Percentiles rank a stretch among this genome's conserved stretches.
Evolutionary conservation across 2,329 filamentous ascomycete species (phyloP).

Genomic region (Furcasterigmium furcatum): DNA sequence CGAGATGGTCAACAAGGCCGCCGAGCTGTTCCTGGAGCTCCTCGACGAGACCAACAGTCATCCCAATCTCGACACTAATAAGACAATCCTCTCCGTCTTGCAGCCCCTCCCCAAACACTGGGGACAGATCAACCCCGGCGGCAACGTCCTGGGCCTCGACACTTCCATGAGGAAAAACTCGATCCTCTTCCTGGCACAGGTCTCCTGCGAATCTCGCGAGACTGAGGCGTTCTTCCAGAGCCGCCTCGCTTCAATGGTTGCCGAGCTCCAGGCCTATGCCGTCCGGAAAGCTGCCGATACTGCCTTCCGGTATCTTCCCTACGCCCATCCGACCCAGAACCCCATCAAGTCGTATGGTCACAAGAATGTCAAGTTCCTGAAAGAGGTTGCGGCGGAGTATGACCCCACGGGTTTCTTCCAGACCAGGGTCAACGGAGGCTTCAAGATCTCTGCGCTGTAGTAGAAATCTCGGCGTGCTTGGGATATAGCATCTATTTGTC

Average conservation of each 20-base stretch:
- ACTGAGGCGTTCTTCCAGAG: slow-evolving; percentile 20
- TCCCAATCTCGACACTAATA: neutral
- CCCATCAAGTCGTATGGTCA: slow-evolving; percentile 25
- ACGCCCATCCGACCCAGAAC: slow-evolving; percentile 23
- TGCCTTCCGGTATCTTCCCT: slow-evolving; percentile 31
- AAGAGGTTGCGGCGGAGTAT: slow-evolving; percentile 23
- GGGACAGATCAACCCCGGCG: slow-evolving; percentile 4
- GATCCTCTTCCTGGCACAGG: neutral
- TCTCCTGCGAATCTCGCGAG: slow-evolving; percentile 18
- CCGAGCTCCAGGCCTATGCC: slow-evolving; percentile 19
- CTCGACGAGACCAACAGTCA: neutral
- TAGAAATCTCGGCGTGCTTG: no score
- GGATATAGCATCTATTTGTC: no score
- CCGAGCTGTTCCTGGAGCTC: slow-evolving; percentile 3
- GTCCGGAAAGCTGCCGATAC: slow-evolving; percentile 12
- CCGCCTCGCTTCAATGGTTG: slow-evolving; percentile 22
- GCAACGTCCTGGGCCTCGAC: slow-evolving; percentile 4
- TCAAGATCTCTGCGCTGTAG: slow-evolving; percentile 4
- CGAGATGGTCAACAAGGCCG: slow-evolving; percentile 5
- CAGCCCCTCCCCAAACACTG: slow-evolving; percentile 9
- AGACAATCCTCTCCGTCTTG: slow-evolving; percentile 7
- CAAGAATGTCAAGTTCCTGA: slow-evolving; percentile 22
- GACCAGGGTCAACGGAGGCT: slow-evolving; percentile 24
- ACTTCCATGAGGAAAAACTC: neutral
- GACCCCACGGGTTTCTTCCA: slow-evolving; percentile 29